Conservation (phyloP, 2,329 filamentous ascomycete species). For the Aspergillus hiratsukae region DNA sequence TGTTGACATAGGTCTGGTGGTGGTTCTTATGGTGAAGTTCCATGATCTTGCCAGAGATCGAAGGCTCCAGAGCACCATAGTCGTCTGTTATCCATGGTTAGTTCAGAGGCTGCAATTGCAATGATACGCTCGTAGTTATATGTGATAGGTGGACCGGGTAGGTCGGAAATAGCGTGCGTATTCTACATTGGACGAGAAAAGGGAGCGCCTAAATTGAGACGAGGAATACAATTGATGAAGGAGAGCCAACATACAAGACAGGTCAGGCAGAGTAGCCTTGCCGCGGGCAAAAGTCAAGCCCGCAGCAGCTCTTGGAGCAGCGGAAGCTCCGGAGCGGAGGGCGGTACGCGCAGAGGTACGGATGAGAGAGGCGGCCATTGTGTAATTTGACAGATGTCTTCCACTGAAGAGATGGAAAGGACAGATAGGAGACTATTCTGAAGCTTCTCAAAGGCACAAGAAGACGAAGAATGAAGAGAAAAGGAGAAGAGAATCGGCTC, state of each 20-base stretch:
- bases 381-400: slow-evolving; percentile 9
- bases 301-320: slow-evolving; percentile 56
- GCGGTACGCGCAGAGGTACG: slow-evolving; percentile 68
- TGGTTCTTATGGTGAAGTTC: slow-evolving; percentile 92
- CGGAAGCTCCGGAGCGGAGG: slow-evolving; percentile 60
- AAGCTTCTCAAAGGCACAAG: slow-evolving; percentile 2
- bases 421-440: background rate
- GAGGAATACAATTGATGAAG: background rate
- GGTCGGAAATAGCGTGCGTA: background rate
- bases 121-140: background rate
- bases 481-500: slow-evolving; percentile 2
- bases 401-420: slow-evolving; percentile 2
- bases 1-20: slow-evolving; percentile 90
- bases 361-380: slow-evolving; percentile 73
- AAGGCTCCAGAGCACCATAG: slow-evolving; percentile 86
- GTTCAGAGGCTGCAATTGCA: background rate
- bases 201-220: background rate
- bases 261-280: slow-evolving; percentile 91
- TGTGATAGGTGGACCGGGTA: background rate
- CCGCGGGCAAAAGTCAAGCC: slow-evolving; percentile 73
- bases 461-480: slow-evolving; percentile 5
- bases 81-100: slow-evolving; percentile 60
- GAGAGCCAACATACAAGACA: slow-evolving; percentile 58
- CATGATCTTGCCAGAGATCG: slow-evolving; percentile 88
- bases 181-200: background rate